These are phyloP conservation scores for Gyrodon lividus DNA, from an alignment of 768 basidiomycete species.

Conservation along the genomic window DNA sequence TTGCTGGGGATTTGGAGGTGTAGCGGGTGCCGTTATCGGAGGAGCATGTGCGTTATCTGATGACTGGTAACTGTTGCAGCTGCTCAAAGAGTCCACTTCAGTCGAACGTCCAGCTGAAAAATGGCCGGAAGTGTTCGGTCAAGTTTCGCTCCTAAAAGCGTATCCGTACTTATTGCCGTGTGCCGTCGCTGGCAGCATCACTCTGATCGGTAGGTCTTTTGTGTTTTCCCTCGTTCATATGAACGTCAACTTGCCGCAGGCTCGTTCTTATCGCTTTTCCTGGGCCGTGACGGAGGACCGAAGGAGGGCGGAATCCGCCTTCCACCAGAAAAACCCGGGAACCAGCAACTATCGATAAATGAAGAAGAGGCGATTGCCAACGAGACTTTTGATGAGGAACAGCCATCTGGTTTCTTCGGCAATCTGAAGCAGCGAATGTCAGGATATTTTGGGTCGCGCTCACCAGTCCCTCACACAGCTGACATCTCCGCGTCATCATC, in stretches of 20 bases:
- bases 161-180: constrained; percentile 95
- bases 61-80: background rate
- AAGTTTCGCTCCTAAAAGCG: constrained; percentile 61
- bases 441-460: constrained; percentile 55
- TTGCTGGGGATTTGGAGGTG: constrained; percentile 97
- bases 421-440: constrained; percentile 51
- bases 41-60: constrained; percentile 61
- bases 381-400: constrained; percentile 44
- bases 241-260: constrained; percentile 43
- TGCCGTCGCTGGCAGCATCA: constrained; percentile 71
- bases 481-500: constrained; percentile 36
- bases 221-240: background rate
- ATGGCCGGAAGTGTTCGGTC: constrained; percentile 75
- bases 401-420: constrained; percentile 35
- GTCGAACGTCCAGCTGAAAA: constrained; percentile 84
- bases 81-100: constrained; percentile 32
- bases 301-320: constrained; percentile 83
- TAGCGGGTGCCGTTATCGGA: constrained; percentile 83
- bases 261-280: constrained; percentile 84
- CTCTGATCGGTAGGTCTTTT: constrained; percentile 55
- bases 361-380: constrained; percentile 58
- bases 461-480: constrained; percentile 39
- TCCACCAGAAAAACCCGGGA: constrained; percentile 65
- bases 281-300: constrained; percentile 89
- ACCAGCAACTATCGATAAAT: constrained; percentile 51